phyloP scores from a whole-genome alignment of 768 basidiomycete genomes.

The Amanita thiersii region DNA sequence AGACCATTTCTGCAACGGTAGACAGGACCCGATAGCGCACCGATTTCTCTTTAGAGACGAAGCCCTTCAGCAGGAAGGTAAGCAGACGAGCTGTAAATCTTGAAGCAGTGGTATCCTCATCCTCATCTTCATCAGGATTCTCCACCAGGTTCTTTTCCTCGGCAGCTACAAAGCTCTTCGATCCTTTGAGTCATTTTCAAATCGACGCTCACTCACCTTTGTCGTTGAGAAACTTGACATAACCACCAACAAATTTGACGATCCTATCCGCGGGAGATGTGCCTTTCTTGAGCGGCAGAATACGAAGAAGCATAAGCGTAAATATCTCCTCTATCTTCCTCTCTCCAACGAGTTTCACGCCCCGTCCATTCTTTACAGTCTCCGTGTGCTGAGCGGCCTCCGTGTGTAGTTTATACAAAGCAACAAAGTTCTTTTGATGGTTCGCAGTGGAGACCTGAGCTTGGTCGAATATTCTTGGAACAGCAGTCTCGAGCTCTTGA shows the following conservation, averaged over 20 bases:
- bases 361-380: constrained; percentile 35
- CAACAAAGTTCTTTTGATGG: constrained; percentile 85
- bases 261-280: constrained; percentile 63
- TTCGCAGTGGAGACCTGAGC: constrained; percentile 66
- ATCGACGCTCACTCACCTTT: constrained; percentile 43
- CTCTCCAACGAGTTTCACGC: constrained; percentile 61
- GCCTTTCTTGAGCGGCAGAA: constrained; percentile 77
- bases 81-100: constrained; percentile 63
- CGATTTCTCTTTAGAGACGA: constrained; percentile 79
- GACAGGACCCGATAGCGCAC: constrained; percentile 77
- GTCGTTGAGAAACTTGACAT: constrained; percentile 66
- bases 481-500: constrained; percentile 8
- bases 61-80: constrained; percentile 65
- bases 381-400: constrained; percentile 51
- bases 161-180: constrained; percentile 19
- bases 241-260: constrained; percentile 77
- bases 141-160: constrained; percentile 32
- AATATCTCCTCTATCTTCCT: constrained; percentile 65
- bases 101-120: constrained; percentile 56
- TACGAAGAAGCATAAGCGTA: constrained; percentile 46
- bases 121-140: constrained; percentile 34
- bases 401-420: constrained; percentile 70
- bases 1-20: constrained; percentile 72
- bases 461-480: constrained; percentile 74
- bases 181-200: neutral